Evolutionary conservation across 2,329 filamentous ascomycete genomes (phyloP), one percentile per base, ranked within the genome.

Genomic region (Ustilaginoidea virens): DNA sequence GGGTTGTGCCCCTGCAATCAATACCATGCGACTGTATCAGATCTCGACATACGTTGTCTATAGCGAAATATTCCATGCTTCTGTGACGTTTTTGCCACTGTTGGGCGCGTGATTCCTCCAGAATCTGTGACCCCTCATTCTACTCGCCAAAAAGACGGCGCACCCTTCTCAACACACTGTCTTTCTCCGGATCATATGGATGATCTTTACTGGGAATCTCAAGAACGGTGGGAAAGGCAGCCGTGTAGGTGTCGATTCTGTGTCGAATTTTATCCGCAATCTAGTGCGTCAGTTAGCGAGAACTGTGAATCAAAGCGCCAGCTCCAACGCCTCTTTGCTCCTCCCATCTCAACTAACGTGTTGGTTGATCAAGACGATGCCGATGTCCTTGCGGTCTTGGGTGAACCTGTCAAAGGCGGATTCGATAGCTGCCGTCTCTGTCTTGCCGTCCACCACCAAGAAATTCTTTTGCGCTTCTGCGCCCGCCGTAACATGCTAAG

Each of bases 151-250:
- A 76, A 32, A 73, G 39, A 34, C 67, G 61, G 36, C 67, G 61
- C 25, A 98, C 90, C 41, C 90, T 70, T 59, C 86, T 80, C 57
- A 98, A 55, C 24, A 98, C 87, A 49, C 87, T 96, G 55, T 98
- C 90, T 64, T 98, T 98, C 59, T 98, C 90, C 0, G 90, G 90
- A 46, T 98, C 87, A 50, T 98, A 98, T 2, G 90, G 90, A 53
- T 98, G 90, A 53, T 98, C 90, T 66, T 98, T 98, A 60, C 83
- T 92, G 15, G 90, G 90, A 36, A 98, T 96, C 56, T 98, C 90
- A 33, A 98, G 73, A 31, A 98, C 69, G 14, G 85, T 78, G n/a
- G 90, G 90, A 58, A 98, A 98, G 4, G 90, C 86, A 28, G 87
- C 82, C 13, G 83, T 87, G 58, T 92, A 94, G 21, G 73, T 74